Conservation (phyloP, 2,329 filamentous ascomycete species). For the Arachnomyces sp. region DNA sequence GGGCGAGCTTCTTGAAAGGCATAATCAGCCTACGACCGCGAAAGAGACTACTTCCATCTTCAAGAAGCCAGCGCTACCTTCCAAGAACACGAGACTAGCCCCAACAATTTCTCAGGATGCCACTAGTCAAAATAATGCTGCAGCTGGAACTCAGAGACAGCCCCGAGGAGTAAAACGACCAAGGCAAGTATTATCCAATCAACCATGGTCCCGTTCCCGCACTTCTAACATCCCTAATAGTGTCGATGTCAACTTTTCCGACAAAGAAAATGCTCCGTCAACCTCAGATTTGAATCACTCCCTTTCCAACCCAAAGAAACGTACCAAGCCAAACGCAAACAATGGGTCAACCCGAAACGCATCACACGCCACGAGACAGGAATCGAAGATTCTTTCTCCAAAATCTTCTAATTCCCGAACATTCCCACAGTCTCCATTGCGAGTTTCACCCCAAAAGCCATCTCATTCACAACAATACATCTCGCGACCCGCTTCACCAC, state of each 20-base stretch:
- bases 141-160: constrained; percentile 17
- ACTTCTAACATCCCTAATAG: constrained; percentile 32
- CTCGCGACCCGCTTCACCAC: constrained; percentile 52
- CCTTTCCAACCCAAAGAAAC: constrained; percentile 63
- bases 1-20: constrained; percentile 62
- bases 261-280: constrained; percentile 64
- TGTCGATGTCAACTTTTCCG: constrained; percentile 53
- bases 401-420: constrained; percentile 73
- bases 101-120: constrained; percentile 23
- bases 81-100: constrained; percentile 23
- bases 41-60: constrained; percentile 22
- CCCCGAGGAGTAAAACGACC: constrained; percentile 23
- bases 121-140: constrained; percentile 20
- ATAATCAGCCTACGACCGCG: constrained; percentile 23
- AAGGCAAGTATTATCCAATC: constrained; percentile 21
- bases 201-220: constrained; percentile 16
- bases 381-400: constrained; percentile 63
- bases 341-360: constrained; percentile 32
- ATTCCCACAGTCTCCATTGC: constrained; percentile 48
- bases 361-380: constrained; percentile 36
- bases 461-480: constrained; percentile 48
- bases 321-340: constrained; percentile 36
- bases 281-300: constrained; percentile 34
- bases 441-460: constrained; percentile 33
- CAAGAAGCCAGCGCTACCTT: constrained; percentile 23